Evolutionary conservation across 1,284 basidiomycete species (phyloP).

Genomic region (Meripilus lineatus): DNA sequence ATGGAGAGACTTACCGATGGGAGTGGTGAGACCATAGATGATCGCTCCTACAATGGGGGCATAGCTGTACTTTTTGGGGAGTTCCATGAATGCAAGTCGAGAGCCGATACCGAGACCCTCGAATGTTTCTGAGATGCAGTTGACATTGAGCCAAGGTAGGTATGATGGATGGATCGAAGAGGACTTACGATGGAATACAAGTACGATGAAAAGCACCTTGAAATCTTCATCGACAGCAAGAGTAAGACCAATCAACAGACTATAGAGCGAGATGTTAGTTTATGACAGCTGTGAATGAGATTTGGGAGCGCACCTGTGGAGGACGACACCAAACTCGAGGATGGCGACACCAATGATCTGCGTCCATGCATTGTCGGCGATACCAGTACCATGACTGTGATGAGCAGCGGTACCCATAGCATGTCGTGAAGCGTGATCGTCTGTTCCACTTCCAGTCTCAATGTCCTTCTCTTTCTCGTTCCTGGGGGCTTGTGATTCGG

Average conservation of each 20-base stretch:
- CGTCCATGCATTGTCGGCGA: conserved; percentile 45
- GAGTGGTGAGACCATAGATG: conserved; percentile 78
- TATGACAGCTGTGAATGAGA: neutral
- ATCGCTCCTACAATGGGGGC: conserved; percentile 63
- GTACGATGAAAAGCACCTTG: conserved; percentile 82
- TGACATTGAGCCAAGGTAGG: neutral
- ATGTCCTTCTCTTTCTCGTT: conserved; percentile 11
- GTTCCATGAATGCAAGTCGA: conserved; percentile 69
- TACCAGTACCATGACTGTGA: conserved; percentile 6
- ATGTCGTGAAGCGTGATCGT: conserved; percentile 4
- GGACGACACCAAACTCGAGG: conserved; percentile 87
- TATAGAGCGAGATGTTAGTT: conserved; percentile 17
- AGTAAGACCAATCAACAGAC: conserved; percentile 89
- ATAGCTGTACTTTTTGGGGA: conserved; percentile 57
- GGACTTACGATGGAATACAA: conserved; percentile 82
- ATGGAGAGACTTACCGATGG: conserved; percentile 43
- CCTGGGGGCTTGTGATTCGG: conserved; percentile 35
- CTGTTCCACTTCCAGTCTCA: conserved; percentile 3
- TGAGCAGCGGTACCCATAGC: neutral
- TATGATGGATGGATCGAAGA: neutral
- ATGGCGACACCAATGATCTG: conserved; percentile 87
- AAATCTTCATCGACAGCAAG: conserved; percentile 84
- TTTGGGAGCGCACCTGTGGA: conserved; percentile 57
- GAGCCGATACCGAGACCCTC: conserved; percentile 90
- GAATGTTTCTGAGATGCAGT: conserved; percentile 63